A percentile compares a stretch with the other conserved stretches of the same genome.
phyloP scores from a whole-genome alignment of 352 stramenopile species.

The Phytophthora kernoviae region DNA sequence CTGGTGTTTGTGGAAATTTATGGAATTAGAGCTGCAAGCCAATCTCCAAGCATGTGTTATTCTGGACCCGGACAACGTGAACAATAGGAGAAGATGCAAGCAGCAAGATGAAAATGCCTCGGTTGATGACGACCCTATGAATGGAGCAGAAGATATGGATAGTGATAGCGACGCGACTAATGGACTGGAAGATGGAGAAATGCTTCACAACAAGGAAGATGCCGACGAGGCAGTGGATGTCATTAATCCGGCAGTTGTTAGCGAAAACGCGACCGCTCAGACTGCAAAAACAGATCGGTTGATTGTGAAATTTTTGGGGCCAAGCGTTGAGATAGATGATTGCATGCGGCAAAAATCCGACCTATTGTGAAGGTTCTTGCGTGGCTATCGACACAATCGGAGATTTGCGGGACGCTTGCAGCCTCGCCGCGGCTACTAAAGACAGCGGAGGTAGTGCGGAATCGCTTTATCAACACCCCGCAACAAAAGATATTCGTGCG shows the following conservation, averaged over 20 bases:
- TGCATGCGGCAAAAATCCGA: slow-evolving; percentile 33
- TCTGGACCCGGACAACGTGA: slow-evolving; percentile 64
- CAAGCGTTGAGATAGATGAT: slow-evolving; percentile 44
- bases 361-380: slow-evolving; percentile 64
- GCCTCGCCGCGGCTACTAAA: slow-evolving; percentile 67
- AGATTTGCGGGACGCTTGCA: slow-evolving; percentile 36
- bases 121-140: slow-evolving; percentile 19
- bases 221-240: slow-evolving; percentile 13
- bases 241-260: neutral
- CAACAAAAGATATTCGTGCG: slow-evolving; percentile 24
- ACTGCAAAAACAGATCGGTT: slow-evolving; percentile 29
- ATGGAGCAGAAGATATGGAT: slow-evolving; percentile 19
- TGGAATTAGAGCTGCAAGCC: slow-evolving; percentile 75
- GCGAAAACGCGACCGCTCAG: neutral
- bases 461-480: slow-evolving; percentile 45
- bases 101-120: slow-evolving; percentile 12
- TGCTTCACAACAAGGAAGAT: slow-evolving; percentile 14
- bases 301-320: slow-evolving; percentile 33
- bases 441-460: slow-evolving; percentile 51
- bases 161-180: slow-evolving; percentile 26
- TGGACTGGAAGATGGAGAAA: slow-evolving; percentile 38
- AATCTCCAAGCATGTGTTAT: slow-evolving; percentile 78
- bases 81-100: slow-evolving; percentile 46
- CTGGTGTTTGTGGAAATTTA: slow-evolving; percentile 85
- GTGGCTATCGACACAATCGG: slow-evolving; percentile 43